Conservation (phyloP, 225 moss, liverwort and hornwort genomes). For the Ulota crispa region DNA sequence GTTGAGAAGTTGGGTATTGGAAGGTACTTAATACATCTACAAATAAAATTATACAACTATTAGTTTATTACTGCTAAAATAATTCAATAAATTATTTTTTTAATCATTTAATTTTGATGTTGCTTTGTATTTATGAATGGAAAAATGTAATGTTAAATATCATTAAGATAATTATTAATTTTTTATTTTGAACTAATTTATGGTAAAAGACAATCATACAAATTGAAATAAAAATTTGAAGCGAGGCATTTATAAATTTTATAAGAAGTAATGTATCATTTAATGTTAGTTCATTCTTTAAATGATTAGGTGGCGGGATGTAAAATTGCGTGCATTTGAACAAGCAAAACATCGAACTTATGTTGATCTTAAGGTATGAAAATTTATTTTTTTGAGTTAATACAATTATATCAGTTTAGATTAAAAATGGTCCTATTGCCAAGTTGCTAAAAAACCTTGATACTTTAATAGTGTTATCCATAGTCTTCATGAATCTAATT, state of each 20-base stretch:
- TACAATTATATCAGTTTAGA: not conserved
- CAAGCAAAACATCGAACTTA: conserved; percentile 98
- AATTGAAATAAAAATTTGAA: no score
- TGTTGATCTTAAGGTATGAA: conserved; percentile 81
- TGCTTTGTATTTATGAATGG: fast-evolving
- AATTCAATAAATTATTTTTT: fast-evolving
- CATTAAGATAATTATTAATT: not conserved
- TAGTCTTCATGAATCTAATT: not conserved
- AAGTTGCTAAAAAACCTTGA: no score
- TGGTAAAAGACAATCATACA: fast-evolving
- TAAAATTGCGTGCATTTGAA: conserved; percentile 87
- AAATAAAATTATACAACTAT: fast-evolving
- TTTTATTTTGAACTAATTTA: fast-evolving
- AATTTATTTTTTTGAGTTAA: not conserved
- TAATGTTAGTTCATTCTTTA: not conserved
- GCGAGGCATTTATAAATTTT: fast-evolving
- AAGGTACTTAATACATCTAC: conserved; percentile 37
- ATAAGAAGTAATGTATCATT: fast-evolving
- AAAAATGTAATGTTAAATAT: fast-evolving
- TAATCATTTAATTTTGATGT: no score
- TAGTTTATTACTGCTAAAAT: fast-evolving
- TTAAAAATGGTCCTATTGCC: not conserved
- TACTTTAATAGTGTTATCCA: no score
- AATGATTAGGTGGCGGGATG: conserved; percentile 79
- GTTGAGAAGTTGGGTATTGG: conserved; percentile 94